Base-by-base conservation (phyloP, 306 rosid species). In the apple (Malus domestica) region DNA sequence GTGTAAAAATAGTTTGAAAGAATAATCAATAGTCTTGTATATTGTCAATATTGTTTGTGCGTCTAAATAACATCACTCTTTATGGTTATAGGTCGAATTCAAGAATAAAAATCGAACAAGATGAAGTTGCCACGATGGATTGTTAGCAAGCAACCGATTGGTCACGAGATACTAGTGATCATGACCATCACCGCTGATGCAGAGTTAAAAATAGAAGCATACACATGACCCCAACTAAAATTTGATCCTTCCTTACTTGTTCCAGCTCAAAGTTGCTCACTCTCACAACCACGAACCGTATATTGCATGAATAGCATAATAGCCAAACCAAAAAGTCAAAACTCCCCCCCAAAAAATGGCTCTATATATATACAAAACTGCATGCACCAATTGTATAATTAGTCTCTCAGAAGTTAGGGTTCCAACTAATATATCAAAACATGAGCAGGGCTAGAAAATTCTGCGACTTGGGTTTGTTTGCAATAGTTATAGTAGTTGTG, bases 361-460 rank as follows among this genome's bases (percentile, higher is more conserved):
- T 79, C 79, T 79, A 72, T 79, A 42, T 9, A 42, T 42, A 42
- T 42, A 42, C 45, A 79, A 51, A 79, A 42, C 1, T 51, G 57
- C 57, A 51, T 42, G 16, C 68, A 16, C 70, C 73, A 55, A 30
- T 16, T 42, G 12, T n/a, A 22, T 22, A 22, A 58, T 58, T 9
- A 58, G 63, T 58, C 6, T 58, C 63, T 3, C 58, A 51, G 13
- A 9, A 32, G 19, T 29, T n/a, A 55, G 38, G 27, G 14, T 42
- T 72, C 67, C 67, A 35, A 58, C 16, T 44, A 10, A 42, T 2
- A 42, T 42, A 42, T 10, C 45, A 42, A 49, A 25, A 71, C 4
- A 81, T 55, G 79, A 42, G 45, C 1, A 42, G 45, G 45, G 3
- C 12, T 42, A 73, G 67, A 83, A 72, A 68, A 44, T 79, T 85